Conservation (phyloP, 2,329 filamentous ascomycete genomes). For the Venturia oleaginea region DNA sequence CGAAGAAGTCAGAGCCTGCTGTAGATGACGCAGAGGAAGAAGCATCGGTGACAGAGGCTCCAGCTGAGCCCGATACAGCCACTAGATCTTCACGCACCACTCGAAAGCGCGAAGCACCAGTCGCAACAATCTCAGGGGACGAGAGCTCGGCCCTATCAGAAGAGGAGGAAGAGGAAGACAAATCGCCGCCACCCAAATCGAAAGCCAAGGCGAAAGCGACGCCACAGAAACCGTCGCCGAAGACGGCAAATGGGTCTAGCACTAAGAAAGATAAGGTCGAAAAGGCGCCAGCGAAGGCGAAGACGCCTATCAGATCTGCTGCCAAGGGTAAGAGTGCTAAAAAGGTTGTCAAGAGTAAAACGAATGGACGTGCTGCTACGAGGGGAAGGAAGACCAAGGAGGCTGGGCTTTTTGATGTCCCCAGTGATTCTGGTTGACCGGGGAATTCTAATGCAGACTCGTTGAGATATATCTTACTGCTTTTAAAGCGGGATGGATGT, state of each 20-base stretch:
- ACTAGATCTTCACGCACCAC: not conserved
- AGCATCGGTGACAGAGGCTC: not conserved
- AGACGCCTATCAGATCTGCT: not conserved
- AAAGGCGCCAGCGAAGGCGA: not conserved
- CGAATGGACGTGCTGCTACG: not conserved
- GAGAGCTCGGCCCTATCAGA: not conserved
- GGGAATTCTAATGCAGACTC: not conserved
- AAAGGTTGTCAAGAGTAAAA: not conserved
- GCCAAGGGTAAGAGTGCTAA: not conserved
- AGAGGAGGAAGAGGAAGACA: not conserved
- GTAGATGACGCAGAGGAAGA: slow-evolving; percentile 17
- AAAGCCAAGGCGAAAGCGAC: not conserved
- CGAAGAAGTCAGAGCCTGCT: not conserved
- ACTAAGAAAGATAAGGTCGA: not conserved
- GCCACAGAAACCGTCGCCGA: not conserved
- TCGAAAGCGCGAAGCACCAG: not conserved
- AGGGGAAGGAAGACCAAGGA: not conserved
- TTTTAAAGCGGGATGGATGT: not conserved
- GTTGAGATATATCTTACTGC: not conserved
- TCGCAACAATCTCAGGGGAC: not conserved
- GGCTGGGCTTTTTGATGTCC: not conserved
- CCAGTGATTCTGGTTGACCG: not conserved
- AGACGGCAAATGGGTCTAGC: not conserved
- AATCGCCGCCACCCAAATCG: not conserved
- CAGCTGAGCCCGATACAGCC: not conserved